Conservation (phyloP, 352 stramenopile genomes). For the Blastocystis sp. region DNA sequence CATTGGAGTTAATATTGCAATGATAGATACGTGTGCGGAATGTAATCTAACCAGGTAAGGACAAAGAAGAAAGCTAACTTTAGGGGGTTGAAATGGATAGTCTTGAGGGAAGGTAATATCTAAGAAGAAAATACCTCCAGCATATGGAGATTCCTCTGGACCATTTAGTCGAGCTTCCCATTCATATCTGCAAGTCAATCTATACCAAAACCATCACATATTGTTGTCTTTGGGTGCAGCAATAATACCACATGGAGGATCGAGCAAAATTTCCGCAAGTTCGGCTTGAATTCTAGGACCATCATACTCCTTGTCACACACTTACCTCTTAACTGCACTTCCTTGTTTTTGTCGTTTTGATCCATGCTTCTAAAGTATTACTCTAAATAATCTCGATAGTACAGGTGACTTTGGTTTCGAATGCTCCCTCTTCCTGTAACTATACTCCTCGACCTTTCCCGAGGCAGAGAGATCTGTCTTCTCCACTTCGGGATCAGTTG, state of each 20-base stretch:
- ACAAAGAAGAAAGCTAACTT: constrained; percentile 68
- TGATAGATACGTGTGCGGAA: constrained; percentile 88
- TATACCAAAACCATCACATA: not conserved
- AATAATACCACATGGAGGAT: constrained; percentile 48
- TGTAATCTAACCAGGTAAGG: constrained; percentile 64
- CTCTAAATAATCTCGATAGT: not conserved
- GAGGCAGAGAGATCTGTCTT: not conserved
- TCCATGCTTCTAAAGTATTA: constrained; percentile 12
- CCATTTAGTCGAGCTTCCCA: constrained; percentile 88
- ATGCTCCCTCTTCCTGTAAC: constrained; percentile 28
- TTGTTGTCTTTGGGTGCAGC: constrained; percentile 56
- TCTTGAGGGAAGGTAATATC: constrained; percentile 88
- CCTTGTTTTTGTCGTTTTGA: constrained; percentile 1
- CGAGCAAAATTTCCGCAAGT: constrained; percentile 46
- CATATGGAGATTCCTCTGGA: constrained; percentile 86
- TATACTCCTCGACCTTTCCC: not conserved
- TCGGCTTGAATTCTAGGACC: constrained; percentile 58
- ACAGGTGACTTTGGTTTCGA: not conserved
- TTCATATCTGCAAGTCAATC: constrained; percentile 66
- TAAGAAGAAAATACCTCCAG: constrained; percentile 88
- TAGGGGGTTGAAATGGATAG: constrained; percentile 90
- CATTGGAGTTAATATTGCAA: constrained; percentile 93
- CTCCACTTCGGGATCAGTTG: not conserved
- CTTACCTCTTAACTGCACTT: constrained; percentile 30
- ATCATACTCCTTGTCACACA: no score